Evolutionary conservation across 805 yeast species (phyloP), one percentile per base, ranked within the genome.

Genomic region (Wickerhamomyces bovis): DNA sequence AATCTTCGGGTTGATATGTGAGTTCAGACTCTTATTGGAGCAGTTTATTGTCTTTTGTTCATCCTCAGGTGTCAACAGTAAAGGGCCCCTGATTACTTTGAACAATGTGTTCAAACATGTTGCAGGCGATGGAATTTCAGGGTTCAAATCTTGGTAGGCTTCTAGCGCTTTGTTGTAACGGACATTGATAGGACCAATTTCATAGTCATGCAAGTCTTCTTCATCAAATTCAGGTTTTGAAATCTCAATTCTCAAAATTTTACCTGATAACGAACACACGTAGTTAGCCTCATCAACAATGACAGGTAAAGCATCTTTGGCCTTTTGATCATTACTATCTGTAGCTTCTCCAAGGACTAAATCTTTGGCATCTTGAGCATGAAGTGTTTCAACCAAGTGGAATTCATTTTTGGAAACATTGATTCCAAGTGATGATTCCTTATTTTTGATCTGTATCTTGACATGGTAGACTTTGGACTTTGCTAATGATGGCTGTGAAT

Each of bases 21-120:
- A 68, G 51, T 77, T 80, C 47, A 85, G 63, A 1, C 73, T 66
- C 15, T 78, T 69, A 49, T 75, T 75, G n/a, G 66, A 61, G 4
- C 77, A 62, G 49, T 73, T 70, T 35, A 89, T 81, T 0, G 84
- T 78, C 55, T 77, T 81, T 3, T 70, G 64, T 11, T 75, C 77
- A 6, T 72, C 75, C 3, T 62, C 66, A 2, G 73, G 66, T 2
- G 59, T 63, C 21, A 73, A 61, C 9, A 69, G 60, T 20, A 88
- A 62, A 0, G 95, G 92, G 2, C 89, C 90, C 51, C 72, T 77
- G 41, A 87, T 65, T 9, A 85, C 83, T 50, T 78, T 80, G 53
- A 76, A 72, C 16, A 88, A 57, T 0, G 88, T 83, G 42, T 69
- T 68, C 20, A 85, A 67, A 54, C 95, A 83, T 39, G 74, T 76